A percentile compares a stretch with the other conserved stretches of the same genome.
Evolutionary conservation across 805 yeast species (phyloP).

Genomic region (Nakazawaea holstii): DNA sequence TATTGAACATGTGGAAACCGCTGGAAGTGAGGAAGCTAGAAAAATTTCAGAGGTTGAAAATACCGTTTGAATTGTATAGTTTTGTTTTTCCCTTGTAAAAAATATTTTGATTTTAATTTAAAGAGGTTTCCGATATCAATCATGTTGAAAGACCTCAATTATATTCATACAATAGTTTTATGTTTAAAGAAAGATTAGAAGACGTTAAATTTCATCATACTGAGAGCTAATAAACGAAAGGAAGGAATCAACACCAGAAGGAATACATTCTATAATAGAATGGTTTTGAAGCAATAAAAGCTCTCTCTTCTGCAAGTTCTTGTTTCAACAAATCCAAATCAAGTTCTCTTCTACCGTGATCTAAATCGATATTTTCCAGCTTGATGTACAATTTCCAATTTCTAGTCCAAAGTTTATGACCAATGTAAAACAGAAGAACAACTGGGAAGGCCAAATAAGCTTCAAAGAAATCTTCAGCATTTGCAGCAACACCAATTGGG

Average conservation of each 20-base stretch:
- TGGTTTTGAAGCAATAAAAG: slow-evolving; percentile 39
- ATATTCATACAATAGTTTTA: too few species aligned
- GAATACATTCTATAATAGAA: slow-evolving; percentile 44
- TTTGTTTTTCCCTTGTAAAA: too few species aligned
- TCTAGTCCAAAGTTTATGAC: slow-evolving; percentile 31
- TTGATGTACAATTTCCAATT: slow-evolving; percentile 39
- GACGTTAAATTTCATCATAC: too few species aligned
- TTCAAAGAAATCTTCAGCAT: slow-evolving; percentile 57
- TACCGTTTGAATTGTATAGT: not conserved
- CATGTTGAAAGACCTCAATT: too few species aligned
- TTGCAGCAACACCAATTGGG: slow-evolving; percentile 53
- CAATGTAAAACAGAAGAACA: slow-evolving; percentile 37
- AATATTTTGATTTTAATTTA: too few species aligned
- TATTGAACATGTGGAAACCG: slow-evolving; percentile 3
- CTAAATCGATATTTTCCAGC: slow-evolving; percentile 49
- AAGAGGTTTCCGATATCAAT: too few species aligned
- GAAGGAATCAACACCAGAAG: slow-evolving; percentile 44
- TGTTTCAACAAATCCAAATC: slow-evolving; percentile 52
- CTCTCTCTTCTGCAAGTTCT: slow-evolving; percentile 55
- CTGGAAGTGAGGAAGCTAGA: not conserved
- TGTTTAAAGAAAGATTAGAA: too few species aligned
- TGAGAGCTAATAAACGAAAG: too few species aligned
- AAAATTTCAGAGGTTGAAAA: not conserved
- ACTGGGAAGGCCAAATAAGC: slow-evolving; percentile 63
- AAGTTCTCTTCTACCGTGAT: slow-evolving; percentile 56